These are phyloP conservation scores for Phialophora expanda DNA, from an alignment of 2,329 filamentous ascomycete species.

Conservation along the genomic window DNA sequence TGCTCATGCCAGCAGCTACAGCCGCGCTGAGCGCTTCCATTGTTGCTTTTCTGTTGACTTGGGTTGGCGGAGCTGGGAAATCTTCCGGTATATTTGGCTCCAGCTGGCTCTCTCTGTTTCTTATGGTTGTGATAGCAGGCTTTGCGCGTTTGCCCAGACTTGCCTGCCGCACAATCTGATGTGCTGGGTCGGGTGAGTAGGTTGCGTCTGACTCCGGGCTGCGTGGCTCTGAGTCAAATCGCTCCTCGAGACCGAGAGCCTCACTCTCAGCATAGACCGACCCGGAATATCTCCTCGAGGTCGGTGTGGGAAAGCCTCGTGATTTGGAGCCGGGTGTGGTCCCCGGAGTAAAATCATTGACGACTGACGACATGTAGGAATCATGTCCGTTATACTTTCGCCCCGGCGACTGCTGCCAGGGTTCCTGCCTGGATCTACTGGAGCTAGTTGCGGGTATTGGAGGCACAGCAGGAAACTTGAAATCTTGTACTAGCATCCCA, in stretches of 20 bases:
- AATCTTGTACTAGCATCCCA: constrained; percentile 32
- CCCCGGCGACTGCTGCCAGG: constrained; percentile 22
- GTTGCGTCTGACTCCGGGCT: constrained; percentile 15
- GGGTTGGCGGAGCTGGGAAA: constrained; percentile 8
- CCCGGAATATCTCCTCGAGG: constrained; percentile 29
- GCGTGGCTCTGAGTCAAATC: constrained; percentile 10
- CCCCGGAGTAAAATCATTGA: constrained; percentile 30
- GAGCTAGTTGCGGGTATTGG: constrained; percentile 26
- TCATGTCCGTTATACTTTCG: constrained; percentile 32
- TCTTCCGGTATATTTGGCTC: constrained; percentile 37
- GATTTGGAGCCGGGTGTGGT: constrained; percentile 31
- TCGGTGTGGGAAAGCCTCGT: constrained; percentile 32
- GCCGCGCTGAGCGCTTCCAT: constrained; percentile 37
- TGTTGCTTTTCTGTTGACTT: constrained; percentile 29
- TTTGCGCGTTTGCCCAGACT: constrained; percentile 51
- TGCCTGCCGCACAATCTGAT: constrained; percentile 48
- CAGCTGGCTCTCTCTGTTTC: constrained; percentile 37
- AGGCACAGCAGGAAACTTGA: constrained; percentile 31
- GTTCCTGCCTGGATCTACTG: constrained; percentile 22
- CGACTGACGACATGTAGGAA: constrained; percentile 36
- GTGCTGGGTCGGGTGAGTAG: constrained; percentile 28
- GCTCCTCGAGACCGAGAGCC: constrained; percentile 29
- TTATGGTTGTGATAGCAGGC: constrained; percentile 51
- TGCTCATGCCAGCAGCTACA: constrained; percentile 32
- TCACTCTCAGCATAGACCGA: constrained; percentile 36